Evolutionary conservation across 345 rosid species (phyloP).

Genomic region (Eucalyptus sp.): DNA sequence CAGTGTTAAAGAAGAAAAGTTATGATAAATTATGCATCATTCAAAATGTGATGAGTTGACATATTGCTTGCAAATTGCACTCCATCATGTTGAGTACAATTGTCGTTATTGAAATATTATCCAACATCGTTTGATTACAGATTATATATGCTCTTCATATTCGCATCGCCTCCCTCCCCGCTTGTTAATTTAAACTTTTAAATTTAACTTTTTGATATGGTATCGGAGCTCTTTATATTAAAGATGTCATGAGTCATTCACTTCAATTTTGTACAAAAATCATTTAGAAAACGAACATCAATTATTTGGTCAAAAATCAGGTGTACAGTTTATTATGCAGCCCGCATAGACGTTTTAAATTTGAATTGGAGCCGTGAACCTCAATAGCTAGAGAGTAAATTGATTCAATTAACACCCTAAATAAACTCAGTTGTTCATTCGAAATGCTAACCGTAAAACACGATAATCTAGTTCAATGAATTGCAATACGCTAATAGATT

Average conservation of each 20-base stretch:
- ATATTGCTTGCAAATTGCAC: too few relatives aligned
- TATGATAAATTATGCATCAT: neutral
- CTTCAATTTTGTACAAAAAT: neutral
- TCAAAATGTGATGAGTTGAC: neutral
- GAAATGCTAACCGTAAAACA: neutral
- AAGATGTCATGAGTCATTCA: neutral
- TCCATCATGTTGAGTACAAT: neutral
- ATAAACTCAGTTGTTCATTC: neutral
- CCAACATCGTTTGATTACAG: accelerated
- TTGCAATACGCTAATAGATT: neutral
- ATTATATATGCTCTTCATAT: too few relatives aligned
- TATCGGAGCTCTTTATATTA: too few relatives aligned
- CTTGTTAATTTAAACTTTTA: too few relatives aligned
- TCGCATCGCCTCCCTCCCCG: accelerated
- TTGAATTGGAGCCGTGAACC: neutral
- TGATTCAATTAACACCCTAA: neutral
- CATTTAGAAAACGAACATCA: too few relatives aligned
- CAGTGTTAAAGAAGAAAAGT: neutral
- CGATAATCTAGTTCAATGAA: neutral
- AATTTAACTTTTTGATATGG: too few relatives aligned
- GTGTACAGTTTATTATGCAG: neutral
- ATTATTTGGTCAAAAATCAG: neutral
- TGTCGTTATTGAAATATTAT: too few relatives aligned
- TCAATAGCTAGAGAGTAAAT: neutral
- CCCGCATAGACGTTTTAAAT: too few relatives aligned